A percentile compares a stretch with the other conserved stretches of the same genome.
These are phyloP conservation scores for Blastobotrys aristatus DNA, from an alignment of 1,139 yeast genomes.

Conservation along the genomic window DNA sequence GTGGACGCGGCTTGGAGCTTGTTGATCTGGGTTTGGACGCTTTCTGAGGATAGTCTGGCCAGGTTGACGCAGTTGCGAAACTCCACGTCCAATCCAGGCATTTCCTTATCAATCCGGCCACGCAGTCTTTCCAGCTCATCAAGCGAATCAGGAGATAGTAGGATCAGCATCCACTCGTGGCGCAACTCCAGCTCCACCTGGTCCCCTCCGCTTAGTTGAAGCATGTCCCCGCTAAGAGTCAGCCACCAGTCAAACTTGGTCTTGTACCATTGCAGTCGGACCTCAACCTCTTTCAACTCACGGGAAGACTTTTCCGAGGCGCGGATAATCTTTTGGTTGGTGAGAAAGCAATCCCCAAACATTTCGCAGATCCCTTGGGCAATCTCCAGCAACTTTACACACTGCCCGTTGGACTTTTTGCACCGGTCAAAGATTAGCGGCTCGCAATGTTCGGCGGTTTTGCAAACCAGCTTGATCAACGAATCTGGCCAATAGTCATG, in stretches of 20 bases:
- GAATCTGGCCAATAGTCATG: conserved; percentile 26
- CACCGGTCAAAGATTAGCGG: conserved; percentile 16
- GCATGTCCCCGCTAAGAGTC: conserved; percentile 21
- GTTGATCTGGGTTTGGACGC: conserved; percentile 58
- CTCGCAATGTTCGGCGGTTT: conserved; percentile 23
- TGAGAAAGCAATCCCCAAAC: conserved; percentile 18
- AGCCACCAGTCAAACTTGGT: conserved; percentile 23
- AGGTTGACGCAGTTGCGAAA: conserved; percentile 41
- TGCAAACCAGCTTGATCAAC: conserved; percentile 21
- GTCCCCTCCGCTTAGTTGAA: background rate
- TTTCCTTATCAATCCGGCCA: conserved; percentile 18
- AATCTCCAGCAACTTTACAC: conserved; percentile 32
- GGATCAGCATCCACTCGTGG: conserved; percentile 41
- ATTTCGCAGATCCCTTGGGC: conserved; percentile 19
- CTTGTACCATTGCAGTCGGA: conserved; percentile 16
- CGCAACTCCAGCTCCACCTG: conserved; percentile 20
- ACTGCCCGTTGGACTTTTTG: conserved; percentile 24
- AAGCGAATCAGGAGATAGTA: conserved; percentile 23
- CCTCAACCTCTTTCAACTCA: conserved; percentile 7
- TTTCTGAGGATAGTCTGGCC: conserved; percentile 49
- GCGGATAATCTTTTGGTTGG: background rate
- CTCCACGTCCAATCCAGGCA: conserved; percentile 33
- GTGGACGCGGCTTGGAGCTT: conserved; percentile 62
- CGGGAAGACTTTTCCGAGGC: background rate
- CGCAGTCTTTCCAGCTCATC: conserved; percentile 28